phyloP scores from a whole-genome alignment of 371 early-diverging fungal genomes.

The Mucor saturninus region DNA sequence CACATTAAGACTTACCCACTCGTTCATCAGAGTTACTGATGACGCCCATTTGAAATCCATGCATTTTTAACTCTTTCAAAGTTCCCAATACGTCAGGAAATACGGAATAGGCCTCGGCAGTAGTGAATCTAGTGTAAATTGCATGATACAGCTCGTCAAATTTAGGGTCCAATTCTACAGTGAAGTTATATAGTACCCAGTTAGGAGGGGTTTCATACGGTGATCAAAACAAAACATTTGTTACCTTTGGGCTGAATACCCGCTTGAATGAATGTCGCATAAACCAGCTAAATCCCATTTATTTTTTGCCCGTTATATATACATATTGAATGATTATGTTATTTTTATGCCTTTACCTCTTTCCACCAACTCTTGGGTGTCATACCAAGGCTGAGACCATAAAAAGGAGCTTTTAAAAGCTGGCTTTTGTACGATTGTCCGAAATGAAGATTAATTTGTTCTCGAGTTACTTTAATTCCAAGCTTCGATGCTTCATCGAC shows the following conservation, averaged over 20 bases:
- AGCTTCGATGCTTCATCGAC: slow-evolving; percentile 45
- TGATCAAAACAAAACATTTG: neutral
- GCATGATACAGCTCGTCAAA: slow-evolving; percentile 40
- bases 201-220: neutral
- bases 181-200: too few species aligned
- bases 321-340: neutral
- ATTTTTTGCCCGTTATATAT: neutral
- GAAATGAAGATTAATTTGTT: slow-evolving; percentile 39
- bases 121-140: slow-evolving; percentile 44
- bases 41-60: slow-evolving; percentile 50
- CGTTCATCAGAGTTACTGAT: slow-evolving; percentile 57
- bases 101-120: slow-evolving; percentile 46
- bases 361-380: slow-evolving; percentile 48
- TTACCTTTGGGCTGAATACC: slow-evolving; percentile 42
- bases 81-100: slow-evolving; percentile 46
- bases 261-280: slow-evolving; percentile 40
- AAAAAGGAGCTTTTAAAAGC: slow-evolving; percentile 42
- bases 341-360: slow-evolving; percentile 22
- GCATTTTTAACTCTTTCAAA: slow-evolving; percentile 32
- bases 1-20: slow-evolving; percentile 31
- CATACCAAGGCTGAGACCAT: slow-evolving; percentile 44
- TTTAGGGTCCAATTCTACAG: slow-evolving; percentile 37
- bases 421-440: slow-evolving; percentile 42
- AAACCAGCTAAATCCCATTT: slow-evolving; percentile 30
- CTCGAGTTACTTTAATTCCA: slow-evolving; percentile 38